phyloP scores from a whole-genome alignment of 1,139 yeast genomes.

The Sugiyamaella pinicola region DNA sequence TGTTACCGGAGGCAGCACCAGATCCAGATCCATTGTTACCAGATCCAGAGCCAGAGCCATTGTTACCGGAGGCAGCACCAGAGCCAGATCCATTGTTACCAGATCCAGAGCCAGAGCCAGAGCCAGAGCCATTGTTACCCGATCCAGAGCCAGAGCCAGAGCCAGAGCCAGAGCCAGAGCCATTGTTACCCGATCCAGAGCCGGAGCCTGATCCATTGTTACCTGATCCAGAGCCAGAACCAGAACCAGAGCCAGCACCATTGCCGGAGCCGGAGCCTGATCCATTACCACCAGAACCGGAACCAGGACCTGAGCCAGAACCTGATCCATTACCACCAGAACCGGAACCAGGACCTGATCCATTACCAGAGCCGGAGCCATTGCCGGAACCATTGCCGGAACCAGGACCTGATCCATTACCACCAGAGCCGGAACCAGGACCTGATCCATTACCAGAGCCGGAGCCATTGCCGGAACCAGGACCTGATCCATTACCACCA shows the following conservation, averaged over 20 bases:
- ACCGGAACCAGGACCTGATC: no score
- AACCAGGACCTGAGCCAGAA: not conserved
- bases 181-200: not conserved
- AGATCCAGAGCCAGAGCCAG: no score
- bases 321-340: slow-evolving; percentile 4
- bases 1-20: not conserved
- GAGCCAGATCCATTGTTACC: not conserved
- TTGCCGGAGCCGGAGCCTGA: not conserved
- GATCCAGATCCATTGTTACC: slow-evolving; percentile 7
- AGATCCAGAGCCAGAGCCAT: slow-evolving; percentile 3
- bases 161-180: not conserved
- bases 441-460: not conserved
- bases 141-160: not conserved
- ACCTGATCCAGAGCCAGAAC: not conserved
- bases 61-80: no score
- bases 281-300: not conserved
- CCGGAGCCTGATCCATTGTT: slow-evolving; percentile 5
- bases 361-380: slow-evolving; percentile 5
- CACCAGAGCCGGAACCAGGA: not conserved
- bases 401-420: not conserved
- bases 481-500: not conserved
- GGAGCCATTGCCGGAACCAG: not conserved
- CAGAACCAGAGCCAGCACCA: no score
- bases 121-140: not conserved
- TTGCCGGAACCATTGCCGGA: no score